Evolutionary conservation across 345 rosid species (phyloP), one percentile per base, ranked within the genome.

Genomic region (Eutrema heterophyllum): DNA sequence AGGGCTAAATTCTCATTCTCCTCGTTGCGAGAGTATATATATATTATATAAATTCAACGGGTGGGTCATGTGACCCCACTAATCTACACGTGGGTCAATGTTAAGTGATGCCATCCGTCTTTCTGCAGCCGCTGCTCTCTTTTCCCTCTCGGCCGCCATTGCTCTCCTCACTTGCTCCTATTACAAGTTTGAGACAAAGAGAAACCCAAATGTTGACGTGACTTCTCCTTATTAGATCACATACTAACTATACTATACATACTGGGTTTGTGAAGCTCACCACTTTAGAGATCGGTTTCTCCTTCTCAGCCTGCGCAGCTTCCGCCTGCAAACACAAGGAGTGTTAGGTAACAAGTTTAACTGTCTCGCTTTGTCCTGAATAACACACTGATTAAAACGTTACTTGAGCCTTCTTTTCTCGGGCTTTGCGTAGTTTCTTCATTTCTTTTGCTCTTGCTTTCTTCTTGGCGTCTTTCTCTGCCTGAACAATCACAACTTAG

Each of bases 111-210:
- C 97, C 67, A 88, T 72, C 79, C 97, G 85, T 80, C 86, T 86
- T 86, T 95, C 97, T 14, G 97, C 99, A 36, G 99, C 99, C 7
- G 91, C 96, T 7, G 98, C 99, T 79, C 99, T 84, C 80, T 86
- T 95, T 77, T 92, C 97, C 78, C 99, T 86, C 81, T 85, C 97
- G 0, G 83, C 76, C 32, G 84, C 95, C 79, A 80, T 88, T 68
- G 85, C 83, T 69, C 90, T 84, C 83, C 81, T 87, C 70, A 83
- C 56, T 80, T 86, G 85, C 83, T 88, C 96, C 97, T 94, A 78
- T 61, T 78, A 60, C 49, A 46, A 35, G 9, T 53, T 72, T 67
- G 33, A 29, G 7, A 16, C 5, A 13, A 18, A 18, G 21, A 18
- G 21, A 18, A 18, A 18, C 21, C 33, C 33, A 74, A 6, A 54